Evolutionary conservation across 176 grass and related monocot genomes (phyloP), one percentile per base, ranked within the genome.

Genomic region (Raddia guianensis): DNA sequence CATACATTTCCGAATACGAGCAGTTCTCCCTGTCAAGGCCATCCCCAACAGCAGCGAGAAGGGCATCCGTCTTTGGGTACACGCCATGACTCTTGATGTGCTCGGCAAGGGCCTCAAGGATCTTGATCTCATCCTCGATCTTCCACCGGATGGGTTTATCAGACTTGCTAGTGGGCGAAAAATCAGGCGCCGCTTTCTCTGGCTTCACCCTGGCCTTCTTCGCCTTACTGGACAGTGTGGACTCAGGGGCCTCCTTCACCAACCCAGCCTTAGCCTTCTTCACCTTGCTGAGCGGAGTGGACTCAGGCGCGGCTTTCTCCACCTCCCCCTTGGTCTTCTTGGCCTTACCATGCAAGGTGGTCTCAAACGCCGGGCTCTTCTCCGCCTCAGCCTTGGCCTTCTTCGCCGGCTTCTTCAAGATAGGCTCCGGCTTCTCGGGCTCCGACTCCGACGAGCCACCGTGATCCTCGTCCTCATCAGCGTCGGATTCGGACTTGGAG

Each of bases 261-360:
- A 3, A 7, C 33, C 63, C 51, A 0, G 49, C 4, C 60, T 49
- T 42, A 2, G 51, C 27, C 52, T 78, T 87, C 73, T 78, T 87
- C 3, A 0, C 67, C 61, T 73, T 83, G 59, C 73, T 18, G 3
- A 40, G 37, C 4, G 58, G 66, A 16, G 27, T 6, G 20, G 11
- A 7, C 50, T 71, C 83, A 35, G 78, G 63, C 2, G 19, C 61
- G 1, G 13, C 2, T 33, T 78, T 84, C 33, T 66, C 83, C 2
- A 9, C 40, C 42, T 12, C 10, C 3, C 5, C 8, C 37, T 72
- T 87, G 13, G 80, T 33, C 69, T 61, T 88, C 70, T 88, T 88
- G 5, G 8, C 62, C 62, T 78, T 88, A 16, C 10, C 68, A 7
- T 44, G 35, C 0, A 46, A 10, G 15, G 53, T 16, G 18, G 68